Conservation (phyloP, 2,329 filamentous ascomycete genomes). For the Claviceps spartinae region DNA sequence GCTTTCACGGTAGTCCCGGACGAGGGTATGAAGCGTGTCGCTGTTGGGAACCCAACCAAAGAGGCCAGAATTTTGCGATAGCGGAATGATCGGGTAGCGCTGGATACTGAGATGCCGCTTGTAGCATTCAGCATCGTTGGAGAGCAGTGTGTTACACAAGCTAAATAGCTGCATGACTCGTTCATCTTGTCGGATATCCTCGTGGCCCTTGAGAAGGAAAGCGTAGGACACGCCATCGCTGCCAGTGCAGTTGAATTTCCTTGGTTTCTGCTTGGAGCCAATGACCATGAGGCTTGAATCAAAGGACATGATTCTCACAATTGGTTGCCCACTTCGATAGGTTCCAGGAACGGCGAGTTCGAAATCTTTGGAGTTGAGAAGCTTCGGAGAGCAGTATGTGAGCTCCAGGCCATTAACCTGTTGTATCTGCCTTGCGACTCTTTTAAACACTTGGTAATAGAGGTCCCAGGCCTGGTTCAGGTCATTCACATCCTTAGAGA, state of each 20-base stretch:
- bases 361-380: slow-evolving; percentile 72
- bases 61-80: slow-evolving; percentile 91
- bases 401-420: slow-evolving; percentile 88
- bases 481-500: slow-evolving; percentile 81
- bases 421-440: slow-evolving; percentile 84
- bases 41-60: slow-evolving; percentile 96
- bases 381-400: slow-evolving; percentile 90
- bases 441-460: slow-evolving; percentile 96
- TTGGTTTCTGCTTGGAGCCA: slow-evolving; percentile 88
- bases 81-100: slow-evolving; percentile 86
- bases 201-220: slow-evolving; percentile 93
- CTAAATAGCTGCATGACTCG: slow-evolving; percentile 99
- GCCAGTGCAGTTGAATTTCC: slow-evolving; percentile 74
- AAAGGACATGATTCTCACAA: slow-evolving; percentile 79
- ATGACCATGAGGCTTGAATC: slow-evolving; percentile 85
- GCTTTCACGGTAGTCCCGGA: slow-evolving; percentile 92
- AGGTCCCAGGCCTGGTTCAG: slow-evolving; percentile 98
- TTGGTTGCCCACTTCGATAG: slow-evolving; percentile 63
- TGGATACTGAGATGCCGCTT: slow-evolving; percentile 96
- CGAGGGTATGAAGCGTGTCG: slow-evolving; percentile 91
- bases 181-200: slow-evolving; percentile 97
- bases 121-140: slow-evolving; percentile 89
- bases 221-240: slow-evolving; percentile 81
- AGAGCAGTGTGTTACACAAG: slow-evolving; percentile 86
- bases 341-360: slow-evolving; percentile 94